Conservation (phyloP, 495 filamentous ascomycete species). For the Parachaetomium inaequale region DNA sequence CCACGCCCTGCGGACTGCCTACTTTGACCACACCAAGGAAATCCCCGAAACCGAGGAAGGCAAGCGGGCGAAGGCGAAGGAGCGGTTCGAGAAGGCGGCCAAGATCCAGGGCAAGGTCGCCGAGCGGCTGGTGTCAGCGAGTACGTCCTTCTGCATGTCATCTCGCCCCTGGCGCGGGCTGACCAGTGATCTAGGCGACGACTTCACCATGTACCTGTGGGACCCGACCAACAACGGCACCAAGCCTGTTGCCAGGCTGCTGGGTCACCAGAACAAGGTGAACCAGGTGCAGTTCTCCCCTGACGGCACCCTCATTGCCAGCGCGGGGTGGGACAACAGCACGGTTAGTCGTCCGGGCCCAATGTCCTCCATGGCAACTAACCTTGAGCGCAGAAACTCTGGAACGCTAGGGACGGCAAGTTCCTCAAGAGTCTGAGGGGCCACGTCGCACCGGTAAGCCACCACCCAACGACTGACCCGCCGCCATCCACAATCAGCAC, state of each 20-base stretch:
- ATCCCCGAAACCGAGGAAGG: conserved; percentile 65
- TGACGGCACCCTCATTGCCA: conserved; percentile 81
- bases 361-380: conserved; percentile 1
- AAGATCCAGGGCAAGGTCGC: conserved; percentile 72
- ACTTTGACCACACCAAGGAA: conserved; percentile 71
- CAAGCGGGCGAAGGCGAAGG: conserved; percentile 69
- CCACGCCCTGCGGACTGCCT: conserved; percentile 81
- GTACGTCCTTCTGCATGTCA: conserved; percentile 19
- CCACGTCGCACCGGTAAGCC: conserved; percentile 70
- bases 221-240: conserved; percentile 67
- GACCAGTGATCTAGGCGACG: conserved; percentile 56
- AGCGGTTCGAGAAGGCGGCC: conserved; percentile 85
- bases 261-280: conserved; percentile 94
- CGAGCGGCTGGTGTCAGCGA: conserved; percentile 82
- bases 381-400: conserved; percentile 24
- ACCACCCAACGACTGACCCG: background rate
- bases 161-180: background rate
- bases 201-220: conserved; percentile 97
- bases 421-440: conserved; percentile 85
- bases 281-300: conserved; percentile 95
- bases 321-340: conserved; percentile 80
- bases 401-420: conserved; percentile 55
- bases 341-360: conserved; percentile 13
- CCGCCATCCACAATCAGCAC: background rate
- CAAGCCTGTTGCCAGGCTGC: conserved; percentile 81